Evolutionary conservation across 2,329 filamentous ascomycete genomes (phyloP), one percentile per base, ranked within the genome.

Genomic region (Aurifilum marmelostoma): DNA sequence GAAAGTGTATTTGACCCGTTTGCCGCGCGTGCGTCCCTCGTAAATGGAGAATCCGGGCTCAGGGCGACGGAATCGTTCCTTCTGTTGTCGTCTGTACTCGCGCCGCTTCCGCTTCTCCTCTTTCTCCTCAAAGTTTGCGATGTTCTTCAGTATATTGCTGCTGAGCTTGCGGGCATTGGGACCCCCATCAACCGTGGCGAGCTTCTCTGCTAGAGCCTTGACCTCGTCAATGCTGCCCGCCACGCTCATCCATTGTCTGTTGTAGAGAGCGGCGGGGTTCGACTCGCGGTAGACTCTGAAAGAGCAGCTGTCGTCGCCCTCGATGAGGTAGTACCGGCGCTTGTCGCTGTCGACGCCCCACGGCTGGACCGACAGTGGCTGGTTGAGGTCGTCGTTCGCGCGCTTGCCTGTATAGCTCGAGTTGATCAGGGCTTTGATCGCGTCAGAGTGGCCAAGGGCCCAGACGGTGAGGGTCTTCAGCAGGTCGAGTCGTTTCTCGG

Each of bases 21-120:
- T 98, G 68, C 96, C 96, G 69, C 96, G 89, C 6, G 97, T 99
- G 66, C 96, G 92, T 63, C 96, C 96, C 82, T 99, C 96, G 78
- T 99, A 99, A 69, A 97, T 84, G 0, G 94, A 97, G 77, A 95
- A 97, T 5, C 94, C 94, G 12, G 92, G 91, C 74, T 97, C 94
- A 7, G 94, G 93, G 6, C 94, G 89, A 73, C 91, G 87, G 80
- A 98, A 98, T 69, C 92, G 91, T 71, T 95, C 92, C 76, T 95
- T 95, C 72, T 93, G 92, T 74, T 89, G 86, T 77, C 93, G 88
- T 21, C 96, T 91, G 76, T 99, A 98, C 75, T 99, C 96, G 69
- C 96, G 91, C 59, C 94, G 91, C 79, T 91, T 93, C 67, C 96
- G 92, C 87, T 97, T 98, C 92, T 97, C 94, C 80, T 98, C 94